Percentiles rank a stretch among this genome's conserved stretches.
Evolutionary conservation across 805 yeast species (phyloP).

Genomic region (Hanseniaspora meyeri): DNA sequence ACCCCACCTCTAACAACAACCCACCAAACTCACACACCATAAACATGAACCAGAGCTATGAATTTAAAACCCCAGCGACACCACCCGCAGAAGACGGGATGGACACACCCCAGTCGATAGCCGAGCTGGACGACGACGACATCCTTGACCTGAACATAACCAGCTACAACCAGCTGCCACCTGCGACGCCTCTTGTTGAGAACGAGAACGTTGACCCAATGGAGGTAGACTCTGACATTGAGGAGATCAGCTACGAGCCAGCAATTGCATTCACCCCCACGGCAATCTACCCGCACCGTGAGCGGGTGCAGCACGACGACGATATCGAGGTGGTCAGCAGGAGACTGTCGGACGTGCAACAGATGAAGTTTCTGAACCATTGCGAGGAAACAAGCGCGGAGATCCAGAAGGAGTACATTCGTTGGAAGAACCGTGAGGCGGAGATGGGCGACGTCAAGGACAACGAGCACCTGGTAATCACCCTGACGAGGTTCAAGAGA

Average conservation of each 20-base stretch:
- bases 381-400: conserved; percentile 43
- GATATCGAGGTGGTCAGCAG: conserved; percentile 14
- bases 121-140: conserved; percentile 14
- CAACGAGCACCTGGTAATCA: conserved; percentile 21
- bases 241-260: conserved; percentile 1
- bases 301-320: neutral
- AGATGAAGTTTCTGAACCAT: conserved; percentile 42
- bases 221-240: neutral
- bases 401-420: conserved; percentile 43
- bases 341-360: conserved; percentile 37
- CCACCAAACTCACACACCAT: neutral
- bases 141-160: conserved; percentile 10
- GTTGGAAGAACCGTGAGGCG: conserved; percentile 22
- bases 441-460: conserved; percentile 22
- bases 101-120: conserved; percentile 7
- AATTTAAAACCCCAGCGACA: conserved; percentile 13
- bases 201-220: neutral
- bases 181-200: conserved; percentile 4
- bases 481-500: conserved; percentile 36
- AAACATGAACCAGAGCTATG: neutral
- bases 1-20: no score
- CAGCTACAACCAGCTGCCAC: conserved; percentile 2
- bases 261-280: conserved; percentile 9
- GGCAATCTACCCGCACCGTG: conserved; percentile 3
- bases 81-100: conserved; percentile 13